These are phyloP conservation scores for Gynostemma pentaphyllum DNA, from an alignment of 306 rosid genomes.

Conservation along the genomic window DNA sequence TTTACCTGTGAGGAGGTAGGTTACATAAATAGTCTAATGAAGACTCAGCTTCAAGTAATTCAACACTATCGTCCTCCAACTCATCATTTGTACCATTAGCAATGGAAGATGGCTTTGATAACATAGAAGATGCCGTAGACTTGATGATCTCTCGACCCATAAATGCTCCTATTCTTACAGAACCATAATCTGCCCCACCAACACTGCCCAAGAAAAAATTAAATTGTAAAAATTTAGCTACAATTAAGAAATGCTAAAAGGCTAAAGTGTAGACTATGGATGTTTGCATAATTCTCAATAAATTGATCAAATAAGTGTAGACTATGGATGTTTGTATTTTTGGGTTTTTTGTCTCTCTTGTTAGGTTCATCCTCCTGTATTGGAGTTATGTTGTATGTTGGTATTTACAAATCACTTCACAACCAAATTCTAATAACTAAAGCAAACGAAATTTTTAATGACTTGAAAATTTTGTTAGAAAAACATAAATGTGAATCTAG, in stretches of 20 bases:
- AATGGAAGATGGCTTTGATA: constrained; percentile 28
- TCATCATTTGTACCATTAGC: constrained; percentile 48
- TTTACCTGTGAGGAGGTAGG: constrained; percentile 79
- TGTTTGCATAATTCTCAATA: no score
- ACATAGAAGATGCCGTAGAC: constrained; percentile 44
- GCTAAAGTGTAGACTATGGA: neutral
- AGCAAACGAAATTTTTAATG: no score
- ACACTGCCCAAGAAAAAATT: constrained; percentile 20
- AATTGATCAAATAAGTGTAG: no score
- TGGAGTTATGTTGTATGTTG: no score
- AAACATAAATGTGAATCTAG: no score
- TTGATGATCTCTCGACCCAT: constrained; percentile 85
- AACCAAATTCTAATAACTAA: neutral
- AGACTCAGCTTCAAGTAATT: constrained; percentile 61
- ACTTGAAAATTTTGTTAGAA: no score
- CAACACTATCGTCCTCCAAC: constrained; percentile 44
- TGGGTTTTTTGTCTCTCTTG: no score
- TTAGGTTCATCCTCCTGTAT: no score
- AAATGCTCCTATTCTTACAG: constrained; percentile 65
- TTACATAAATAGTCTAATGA: constrained; percentile 71
- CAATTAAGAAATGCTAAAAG: neutral
- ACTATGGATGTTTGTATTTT: neutral
- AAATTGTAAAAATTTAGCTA: neutral
- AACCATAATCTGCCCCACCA: constrained; percentile 60
- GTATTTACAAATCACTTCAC: neutral